Base-by-base conservation (phyloP, 352 stramenopile species). In the Globisporangium iwayamae region DNA sequence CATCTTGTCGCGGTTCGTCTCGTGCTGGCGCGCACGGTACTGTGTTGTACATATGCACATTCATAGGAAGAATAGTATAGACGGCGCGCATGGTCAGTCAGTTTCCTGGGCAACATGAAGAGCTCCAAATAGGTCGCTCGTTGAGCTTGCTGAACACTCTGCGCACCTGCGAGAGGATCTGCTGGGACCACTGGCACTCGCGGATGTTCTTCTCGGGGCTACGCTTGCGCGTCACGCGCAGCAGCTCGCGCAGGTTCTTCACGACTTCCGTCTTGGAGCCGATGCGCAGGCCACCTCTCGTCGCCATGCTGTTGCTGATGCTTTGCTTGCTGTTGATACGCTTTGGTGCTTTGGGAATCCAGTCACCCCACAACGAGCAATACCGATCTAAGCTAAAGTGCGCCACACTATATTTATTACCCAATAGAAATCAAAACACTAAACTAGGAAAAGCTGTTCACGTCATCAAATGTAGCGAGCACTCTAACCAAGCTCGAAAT, bases 221-320 rank as follows among this genome's bases (percentile, higher is more conserved):
- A 60, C 82, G 83, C 41, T 78, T 67, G 59, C 83, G 82, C 39
- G 84, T 69, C 34, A 93, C 71, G 30, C 83, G 83, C 67, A 94
- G 70, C 63, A 94, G 68, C 54, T 78, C 71, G 55, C 86, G 86
- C 65, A 94, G 67, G 63, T 78, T 90, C 73, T 89, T 92, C 53
- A 94, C 62, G 63, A 90, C 83, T 28, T 93, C 83, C 18, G 74
- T 46, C 82, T 94, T 94, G 60, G 86, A 90, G 67, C 86, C 86
- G 63, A 94, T 87, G 60, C 84, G 85, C 65, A 89, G 58, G 30
- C 82, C 83, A 14, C 80, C 62, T 54, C 62, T 56, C 34, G 62
- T 73, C 63, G 78, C 81, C 83, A 94, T 93, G 36, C 28, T 73
- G 20, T 5, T 20, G 20, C 9, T 20, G 32, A 36, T 55, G 32